phyloP scores from a whole-genome alignment of 2,329 filamentous ascomycete species.

The Pseudophaeomoniella oleicola region DNA sequence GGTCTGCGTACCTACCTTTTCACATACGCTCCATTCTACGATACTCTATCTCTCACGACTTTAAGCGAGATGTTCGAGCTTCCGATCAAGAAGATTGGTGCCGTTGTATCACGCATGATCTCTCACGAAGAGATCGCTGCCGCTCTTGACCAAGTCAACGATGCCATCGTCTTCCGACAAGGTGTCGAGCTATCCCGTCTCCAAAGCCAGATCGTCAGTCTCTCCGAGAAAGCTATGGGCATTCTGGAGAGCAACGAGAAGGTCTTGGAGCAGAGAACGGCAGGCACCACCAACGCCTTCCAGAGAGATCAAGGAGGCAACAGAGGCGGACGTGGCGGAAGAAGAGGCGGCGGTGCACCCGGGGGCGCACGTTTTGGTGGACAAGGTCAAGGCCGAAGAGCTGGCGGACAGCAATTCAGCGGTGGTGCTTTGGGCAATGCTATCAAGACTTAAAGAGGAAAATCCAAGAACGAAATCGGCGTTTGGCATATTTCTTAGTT shows the following conservation, averaged over 20 bases:
- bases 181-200: conserved; percentile 93
- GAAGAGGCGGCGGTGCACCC: conserved; percentile 34
- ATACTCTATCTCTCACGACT: conserved; percentile 77
- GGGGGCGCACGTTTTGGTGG: conserved; percentile 24
- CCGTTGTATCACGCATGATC: conserved; percentile 98
- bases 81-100: conserved; percentile 75
- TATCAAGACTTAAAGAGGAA: conserved; percentile 35
- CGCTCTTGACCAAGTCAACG: conserved; percentile 93
- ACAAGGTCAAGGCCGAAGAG: conserved; percentile 25
- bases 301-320: conserved; percentile 74
- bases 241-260: conserved; percentile 97
- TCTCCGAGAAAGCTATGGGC: conserved; percentile 89
- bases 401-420: conserved; percentile 33
- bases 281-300: conserved; percentile 89
- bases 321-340: conserved; percentile 47
- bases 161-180: conserved; percentile 97
- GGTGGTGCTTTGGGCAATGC: conserved; percentile 36
- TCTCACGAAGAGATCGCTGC: conserved; percentile 95
- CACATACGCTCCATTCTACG: conserved; percentile 98
- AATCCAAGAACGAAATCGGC: no score
- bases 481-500: no score
- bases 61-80: conserved; percentile 94
- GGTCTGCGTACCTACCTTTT: conserved; percentile 96
- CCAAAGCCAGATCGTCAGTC: conserved; percentile 83
- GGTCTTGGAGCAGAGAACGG: conserved; percentile 89